These are phyloP conservation scores for Hsuehochloa calcarea DNA, from an alignment of 176 grass and related monocot species.

Conservation along the genomic window DNA sequence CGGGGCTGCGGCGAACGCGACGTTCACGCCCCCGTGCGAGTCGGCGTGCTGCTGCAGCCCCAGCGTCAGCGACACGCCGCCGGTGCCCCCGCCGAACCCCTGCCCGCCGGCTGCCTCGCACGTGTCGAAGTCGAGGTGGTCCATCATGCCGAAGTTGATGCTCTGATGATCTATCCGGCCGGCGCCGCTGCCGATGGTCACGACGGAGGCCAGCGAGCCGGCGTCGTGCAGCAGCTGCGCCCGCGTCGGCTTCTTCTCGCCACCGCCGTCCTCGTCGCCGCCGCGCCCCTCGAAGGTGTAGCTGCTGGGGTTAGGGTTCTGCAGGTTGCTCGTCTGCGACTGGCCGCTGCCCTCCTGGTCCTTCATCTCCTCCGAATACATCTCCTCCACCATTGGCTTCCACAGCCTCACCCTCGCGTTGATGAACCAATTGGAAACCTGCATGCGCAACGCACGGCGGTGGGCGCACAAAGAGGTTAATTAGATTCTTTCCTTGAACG, in stretches of 20 bases:
- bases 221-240: constrained; percentile 63
- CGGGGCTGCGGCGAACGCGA: constrained; percentile 40
- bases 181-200: constrained; percentile 43
- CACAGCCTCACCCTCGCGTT: constrained; percentile 64
- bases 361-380: constrained; percentile 75
- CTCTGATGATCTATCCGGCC: constrained; percentile 17
- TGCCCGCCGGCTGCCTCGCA: constrained; percentile 35
- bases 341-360: constrained; percentile 36
- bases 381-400: constrained; percentile 88
- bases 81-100: constrained; percentile 26
- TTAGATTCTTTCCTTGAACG: not conserved
- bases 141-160: constrained; percentile 51
- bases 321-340: constrained; percentile 19
- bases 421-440: constrained; percentile 78
- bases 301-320: constrained; percentile 31
- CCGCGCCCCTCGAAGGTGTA: not conserved
- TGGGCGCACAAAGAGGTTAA: constrained; percentile 10
- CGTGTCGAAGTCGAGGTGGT: constrained; percentile 53
- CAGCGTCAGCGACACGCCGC: constrained; percentile 69
- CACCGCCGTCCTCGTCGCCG: not conserved
- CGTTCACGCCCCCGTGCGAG: constrained; percentile 42
- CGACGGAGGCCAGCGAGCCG: constrained; percentile 72
- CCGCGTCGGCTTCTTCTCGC: constrained; percentile 64
- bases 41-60: constrained; percentile 53
- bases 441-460: not conserved